A percentile compares a stretch with the other conserved stretches of the same genome.
Evolutionary conservation across 163 green algal genomes (phyloP).

Genomic region (Scenedesmus sp.): DNA sequence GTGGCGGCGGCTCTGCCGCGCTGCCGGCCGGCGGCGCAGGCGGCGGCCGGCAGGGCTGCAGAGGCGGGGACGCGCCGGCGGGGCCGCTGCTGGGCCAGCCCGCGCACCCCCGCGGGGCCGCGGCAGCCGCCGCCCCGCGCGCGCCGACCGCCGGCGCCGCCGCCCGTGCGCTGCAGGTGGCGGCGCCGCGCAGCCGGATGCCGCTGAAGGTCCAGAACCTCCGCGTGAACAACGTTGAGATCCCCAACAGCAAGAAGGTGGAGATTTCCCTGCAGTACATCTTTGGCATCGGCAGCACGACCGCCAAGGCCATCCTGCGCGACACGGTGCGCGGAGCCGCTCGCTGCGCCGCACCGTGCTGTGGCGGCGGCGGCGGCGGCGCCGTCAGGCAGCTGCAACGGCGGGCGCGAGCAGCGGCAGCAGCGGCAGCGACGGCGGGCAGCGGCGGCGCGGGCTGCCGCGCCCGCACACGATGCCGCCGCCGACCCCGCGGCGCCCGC

Average conservation of each 20-base stretch:
- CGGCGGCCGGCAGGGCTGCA: no score
- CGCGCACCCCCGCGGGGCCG: no score
- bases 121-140: no score
- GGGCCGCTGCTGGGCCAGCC: no score
- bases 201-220: conserved; percentile 62
- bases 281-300: conserved; percentile 93
- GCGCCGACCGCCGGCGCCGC: neutral
- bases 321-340: conserved; percentile 66
- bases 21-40: no score
- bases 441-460: no score
- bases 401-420: neutral
- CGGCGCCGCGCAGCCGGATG: conserved; percentile 50
- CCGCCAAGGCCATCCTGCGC: conserved; percentile 85
- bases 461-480: neutral
- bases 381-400: neutral
- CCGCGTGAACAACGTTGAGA: conserved; percentile 90
- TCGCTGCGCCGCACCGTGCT: neutral
- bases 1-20: no score
- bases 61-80: no score
- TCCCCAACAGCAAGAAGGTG: conserved; percentile 97
- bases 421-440: no score
- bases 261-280: conserved; percentile 98
- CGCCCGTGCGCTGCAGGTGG: conserved; percentile 35
- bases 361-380: neutral
- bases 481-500: no score